Evolutionary conservation across 208 protist genomes (phyloP).

Genomic region (Wallacemonas sp.): DNA sequence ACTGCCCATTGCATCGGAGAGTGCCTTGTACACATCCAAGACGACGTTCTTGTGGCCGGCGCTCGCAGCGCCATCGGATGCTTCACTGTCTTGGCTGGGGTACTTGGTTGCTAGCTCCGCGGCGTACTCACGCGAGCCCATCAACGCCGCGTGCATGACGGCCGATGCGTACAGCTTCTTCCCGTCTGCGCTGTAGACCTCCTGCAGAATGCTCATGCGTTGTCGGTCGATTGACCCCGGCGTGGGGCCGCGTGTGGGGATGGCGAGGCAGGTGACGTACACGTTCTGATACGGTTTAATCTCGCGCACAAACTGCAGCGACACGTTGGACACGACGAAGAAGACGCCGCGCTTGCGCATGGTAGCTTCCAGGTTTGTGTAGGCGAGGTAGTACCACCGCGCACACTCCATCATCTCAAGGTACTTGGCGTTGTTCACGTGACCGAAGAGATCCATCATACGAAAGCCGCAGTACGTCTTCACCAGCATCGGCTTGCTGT

Average conservation of each 20-base stretch:
- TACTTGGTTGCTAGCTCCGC: constrained; percentile 21
- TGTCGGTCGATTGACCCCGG: not conserved
- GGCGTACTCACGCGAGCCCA: constrained; percentile 19
- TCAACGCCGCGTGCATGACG: constrained; percentile 15
- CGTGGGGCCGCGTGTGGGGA: constrained; percentile 2
- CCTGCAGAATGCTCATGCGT: constrained; percentile 25
- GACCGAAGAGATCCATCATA: constrained; percentile 50
- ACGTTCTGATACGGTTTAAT: constrained; percentile 26
- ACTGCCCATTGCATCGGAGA: not conserved
- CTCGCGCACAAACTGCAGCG: constrained; percentile 46
- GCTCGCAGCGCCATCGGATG: not conserved
- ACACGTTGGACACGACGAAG: constrained; percentile 43
- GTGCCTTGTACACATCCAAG: constrained; percentile 9
- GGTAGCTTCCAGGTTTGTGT: constrained; percentile 9
- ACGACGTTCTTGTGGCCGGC: not conserved
- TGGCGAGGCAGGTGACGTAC: constrained; percentile 14
- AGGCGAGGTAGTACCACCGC: constrained; percentile 39
- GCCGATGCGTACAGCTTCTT: constrained; percentile 34
- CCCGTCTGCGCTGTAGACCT: constrained; percentile 51
- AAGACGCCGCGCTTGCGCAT: constrained; percentile 10
- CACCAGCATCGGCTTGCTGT: constrained; percentile 8
- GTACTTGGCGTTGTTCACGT: constrained; percentile 74
- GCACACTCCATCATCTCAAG: constrained; percentile 65
- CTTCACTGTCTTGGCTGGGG: not conserved
- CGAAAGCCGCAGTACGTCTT: constrained; percentile 43